Evolutionary conservation across 1,284 basidiomycete genomes (phyloP), one percentile per base, ranked within the genome.

Genomic region (Tilletia indica): DNA sequence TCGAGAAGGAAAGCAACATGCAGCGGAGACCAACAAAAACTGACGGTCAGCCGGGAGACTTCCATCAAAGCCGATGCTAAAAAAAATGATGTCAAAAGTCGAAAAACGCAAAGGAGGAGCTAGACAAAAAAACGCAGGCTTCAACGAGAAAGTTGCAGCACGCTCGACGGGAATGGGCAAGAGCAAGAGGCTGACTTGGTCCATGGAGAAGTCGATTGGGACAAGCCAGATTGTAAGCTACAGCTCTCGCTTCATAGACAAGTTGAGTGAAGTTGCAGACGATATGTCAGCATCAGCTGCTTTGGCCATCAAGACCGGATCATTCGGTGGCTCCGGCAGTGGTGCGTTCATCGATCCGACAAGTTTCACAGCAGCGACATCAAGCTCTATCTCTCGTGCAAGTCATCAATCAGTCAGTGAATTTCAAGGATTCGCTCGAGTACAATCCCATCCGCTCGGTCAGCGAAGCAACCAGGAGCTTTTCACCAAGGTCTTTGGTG

Each of bases 161-260:
- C 42, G 42, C 6, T 5, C 42, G n/a, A 45, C 12, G 42, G 42
- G 42, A 5, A 45, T 12, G 42, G 12, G 12, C 12, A 45, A 5
- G 42, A 12, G 42, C 42, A 45, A 45, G 42, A 5, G 42, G 12
- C 42, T 45, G 42, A 45, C 68, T 21, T 70, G 68, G 68, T 70
- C 68, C 34, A 47, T 70, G 25, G 4, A 49, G 19, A 61, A 67
- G 54, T 21, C 34, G 8, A n/a, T 48, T 14, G 68, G 68, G 12
- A 70, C 68, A 34, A 67, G 58, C 21, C 68, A 70, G 68, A 70
- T 70, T n/a, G 68, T 70, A 4, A 36, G 19, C 6, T 70, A 67
- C 58, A 31, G 11, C 11, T 11, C 68, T 2, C 19, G 61, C 25
- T 61, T 70, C 54, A 25, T 68, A 42, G 49, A 68, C 67, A 68